Percentiles rank a stretch among this genome's conserved stretches.
phyloP scores from a whole-genome alignment of 257 asterid species.

The Gentiana dahurica region DNA sequence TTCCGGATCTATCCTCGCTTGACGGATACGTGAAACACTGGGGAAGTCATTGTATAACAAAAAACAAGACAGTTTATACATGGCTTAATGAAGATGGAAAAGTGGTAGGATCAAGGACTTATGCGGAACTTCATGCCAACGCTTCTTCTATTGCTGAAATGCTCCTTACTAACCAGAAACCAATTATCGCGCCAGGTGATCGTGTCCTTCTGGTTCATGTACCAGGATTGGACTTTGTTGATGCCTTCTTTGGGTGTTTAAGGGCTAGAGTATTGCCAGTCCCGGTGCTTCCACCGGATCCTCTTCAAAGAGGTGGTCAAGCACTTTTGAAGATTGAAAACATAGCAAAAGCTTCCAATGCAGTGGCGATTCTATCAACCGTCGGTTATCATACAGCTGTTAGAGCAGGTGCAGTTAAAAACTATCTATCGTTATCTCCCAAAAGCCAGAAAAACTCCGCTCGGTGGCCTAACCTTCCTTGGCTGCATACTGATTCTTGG shows the following conservation, averaged over 20 bases:
- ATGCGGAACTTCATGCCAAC: constrained; percentile 46
- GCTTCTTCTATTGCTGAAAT: constrained; percentile 61
- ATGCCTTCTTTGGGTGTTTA: constrained; percentile 80
- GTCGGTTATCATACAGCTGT: constrained; percentile 67
- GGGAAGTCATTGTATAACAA: constrained; percentile 41
- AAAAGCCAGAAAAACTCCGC: constrained; percentile 31
- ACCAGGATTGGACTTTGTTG: constrained; percentile 74
- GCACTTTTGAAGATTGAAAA: constrained; percentile 70
- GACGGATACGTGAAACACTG: constrained; percentile 63
- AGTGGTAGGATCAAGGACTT: constrained; percentile 37
- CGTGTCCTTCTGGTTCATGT: constrained; percentile 69
- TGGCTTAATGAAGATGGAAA: constrained; percentile 72
- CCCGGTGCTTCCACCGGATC: constrained; percentile 87
- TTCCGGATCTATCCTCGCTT: constrained; percentile 54
- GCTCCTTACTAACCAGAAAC: constrained; percentile 55
- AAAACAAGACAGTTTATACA: constrained; percentile 49
- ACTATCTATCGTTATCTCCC: constrained; percentile 25
- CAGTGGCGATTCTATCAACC: constrained; percentile 65
- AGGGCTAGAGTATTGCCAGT: constrained; percentile 73
- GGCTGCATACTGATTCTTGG: constrained; percentile 81
- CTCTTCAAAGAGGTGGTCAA: constrained; percentile 86
- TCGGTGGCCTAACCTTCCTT: constrained; percentile 79
- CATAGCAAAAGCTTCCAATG: constrained; percentile 53
- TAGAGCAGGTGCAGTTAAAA: constrained; percentile 62
- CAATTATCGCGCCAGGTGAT: constrained; percentile 52